Conservation (phyloP, 2,329 filamentous ascomycete species). For the Aspergillus phoenicis region DNA sequence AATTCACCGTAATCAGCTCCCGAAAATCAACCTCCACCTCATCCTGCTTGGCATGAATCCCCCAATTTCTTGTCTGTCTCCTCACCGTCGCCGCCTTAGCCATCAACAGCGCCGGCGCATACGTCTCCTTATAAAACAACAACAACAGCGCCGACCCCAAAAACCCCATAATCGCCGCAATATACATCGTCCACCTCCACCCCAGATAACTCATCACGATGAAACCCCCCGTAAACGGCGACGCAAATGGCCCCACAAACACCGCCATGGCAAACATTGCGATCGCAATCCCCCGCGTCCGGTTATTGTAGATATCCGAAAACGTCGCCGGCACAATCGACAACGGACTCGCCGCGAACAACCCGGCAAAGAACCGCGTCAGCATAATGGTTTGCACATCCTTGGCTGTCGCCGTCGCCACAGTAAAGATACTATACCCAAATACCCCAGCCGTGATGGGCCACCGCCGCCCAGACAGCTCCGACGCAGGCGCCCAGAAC, state of each 20-base stretch:
- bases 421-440: conserved; percentile 48
- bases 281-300: conserved; percentile 44
- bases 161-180: conserved; percentile 58
- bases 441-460: conserved; percentile 48
- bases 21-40: conserved; percentile 55
- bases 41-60: conserved; percentile 58
- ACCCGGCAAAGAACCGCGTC: conserved; percentile 50
- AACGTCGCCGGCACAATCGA: conserved; percentile 47
- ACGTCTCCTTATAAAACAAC: conserved; percentile 56
- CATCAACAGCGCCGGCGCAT: conserved; percentile 47
- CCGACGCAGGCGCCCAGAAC: conserved; percentile 64
- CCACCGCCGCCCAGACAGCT: conserved; percentile 61
- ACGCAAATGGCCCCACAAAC: conserved; percentile 52
- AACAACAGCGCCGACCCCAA: conserved; percentile 39
- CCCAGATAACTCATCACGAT: conserved; percentile 51
- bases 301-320: conserved; percentile 54
- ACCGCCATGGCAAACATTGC: conserved; percentile 54
- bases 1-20: conserved; percentile 51
- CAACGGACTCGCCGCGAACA: conserved; percentile 49
- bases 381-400: conserved; percentile 47
- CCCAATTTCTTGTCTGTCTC: conserved; percentile 59
- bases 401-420: conserved; percentile 46
- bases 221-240: conserved; percentile 55
- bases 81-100: conserved; percentile 51
- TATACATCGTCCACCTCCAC: conserved; percentile 57